Percentiles rank a stretch among this genome's conserved stretches.
phyloP scores from a whole-genome alignment of 106 monocot genomes.

The Phalaenopsis aphrodite region DNA sequence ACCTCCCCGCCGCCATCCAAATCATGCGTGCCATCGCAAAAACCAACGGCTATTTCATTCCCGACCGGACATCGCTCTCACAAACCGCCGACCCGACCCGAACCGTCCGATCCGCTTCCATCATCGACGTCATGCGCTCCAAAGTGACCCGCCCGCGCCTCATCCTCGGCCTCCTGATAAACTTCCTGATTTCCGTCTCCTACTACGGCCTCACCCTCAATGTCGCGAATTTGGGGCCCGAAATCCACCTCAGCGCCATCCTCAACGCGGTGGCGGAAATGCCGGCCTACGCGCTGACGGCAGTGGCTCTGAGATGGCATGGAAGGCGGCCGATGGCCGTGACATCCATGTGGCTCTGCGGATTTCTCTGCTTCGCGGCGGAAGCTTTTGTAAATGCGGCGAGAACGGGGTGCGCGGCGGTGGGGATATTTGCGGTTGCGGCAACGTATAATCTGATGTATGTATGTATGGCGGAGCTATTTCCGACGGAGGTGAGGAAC shows the following conservation, averaged over 20 bases:
- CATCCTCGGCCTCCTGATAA: slow-evolving; percentile 5
- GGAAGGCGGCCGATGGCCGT: slow-evolving; percentile 15
- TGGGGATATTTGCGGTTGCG: slow-evolving; percentile 39
- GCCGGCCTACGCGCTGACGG: slow-evolving; percentile 22
- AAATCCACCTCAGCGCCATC: slow-evolving; percentile 11
- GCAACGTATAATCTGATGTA: slow-evolving; percentile 35
- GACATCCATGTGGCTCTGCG: slow-evolving; percentile 1
- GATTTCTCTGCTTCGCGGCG: slow-evolving; percentile 7
- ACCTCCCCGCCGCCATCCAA: slow-evolving; percentile 28
- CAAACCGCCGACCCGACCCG: slow-evolving; percentile 22
- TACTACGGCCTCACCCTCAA: slow-evolving; percentile 25
- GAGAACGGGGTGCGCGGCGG: slow-evolving; percentile 16
- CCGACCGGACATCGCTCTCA: slow-evolving; percentile 18
- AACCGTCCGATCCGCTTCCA: neutral
- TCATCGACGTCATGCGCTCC: slow-evolving; percentile 14
- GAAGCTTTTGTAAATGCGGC: slow-evolving; percentile 12
- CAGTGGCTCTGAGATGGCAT: neutral
- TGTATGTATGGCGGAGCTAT: slow-evolving; percentile 36
- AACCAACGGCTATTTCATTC: slow-evolving; percentile 31
- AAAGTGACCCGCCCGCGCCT: slow-evolving; percentile 4
- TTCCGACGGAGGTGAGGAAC: slow-evolving; percentile 45
- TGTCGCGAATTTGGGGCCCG: slow-evolving; percentile 9
- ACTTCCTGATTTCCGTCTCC: slow-evolving; percentile 11
- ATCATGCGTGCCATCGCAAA: slow-evolving; percentile 47
- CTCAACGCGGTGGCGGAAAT: slow-evolving; percentile 19